Evolutionary conservation across 2,329 filamentous ascomycete genomes (phyloP), one percentile per base, ranked within the genome.

Genomic region (Ceratocystis albifundus): DNA sequence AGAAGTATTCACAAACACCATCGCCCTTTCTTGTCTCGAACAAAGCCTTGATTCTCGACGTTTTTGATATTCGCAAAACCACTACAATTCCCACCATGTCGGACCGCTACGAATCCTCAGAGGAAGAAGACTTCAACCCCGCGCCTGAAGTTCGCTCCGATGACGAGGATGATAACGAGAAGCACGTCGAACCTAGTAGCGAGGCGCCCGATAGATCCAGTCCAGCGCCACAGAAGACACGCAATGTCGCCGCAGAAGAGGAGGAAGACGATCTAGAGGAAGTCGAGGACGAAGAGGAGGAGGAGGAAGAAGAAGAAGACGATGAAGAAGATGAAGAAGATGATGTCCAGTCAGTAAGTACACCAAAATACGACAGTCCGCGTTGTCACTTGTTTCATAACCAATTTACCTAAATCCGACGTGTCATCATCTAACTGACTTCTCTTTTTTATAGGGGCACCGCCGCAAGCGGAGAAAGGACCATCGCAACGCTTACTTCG

Each of bases 121-220:
- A 89, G 66, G 89, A 94, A 63, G 91, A 95, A 71, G 88, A 93
- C 74, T 96, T 96, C 81, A 96, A 96, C 75, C 92, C 91, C 63
- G 84, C 82, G 62, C 87, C 88, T 22, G 87, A 84, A 68, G 84
- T 90, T 67, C 73, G 84, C 44, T 94, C 89, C 2, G 89, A 93
- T 70, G 86, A 85, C 62, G 88, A 90, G 68, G 81, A 79, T 32
- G 62, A 66, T 30, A 25, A 53, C 53, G 88, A 61, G 45, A 64
- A 68, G 17, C 63, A 70, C 76, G 78, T 61, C 66, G 53, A 57
- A 28, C 59, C 62, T 5, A 76, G 48, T 69, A 70, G 55, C 36
- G 70, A 70, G n/a, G 32, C 66, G 20, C 53, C 12, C 30, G 48
- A 62, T 28, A 57, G 59, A 57, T 62, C 59, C 20, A 68, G 66